A percentile compares a stretch with the other conserved stretches of the same genome.
Conservation (phyloP, 1,284 basidiomycete species). For the Heterobasidion parviporum region DNA sequence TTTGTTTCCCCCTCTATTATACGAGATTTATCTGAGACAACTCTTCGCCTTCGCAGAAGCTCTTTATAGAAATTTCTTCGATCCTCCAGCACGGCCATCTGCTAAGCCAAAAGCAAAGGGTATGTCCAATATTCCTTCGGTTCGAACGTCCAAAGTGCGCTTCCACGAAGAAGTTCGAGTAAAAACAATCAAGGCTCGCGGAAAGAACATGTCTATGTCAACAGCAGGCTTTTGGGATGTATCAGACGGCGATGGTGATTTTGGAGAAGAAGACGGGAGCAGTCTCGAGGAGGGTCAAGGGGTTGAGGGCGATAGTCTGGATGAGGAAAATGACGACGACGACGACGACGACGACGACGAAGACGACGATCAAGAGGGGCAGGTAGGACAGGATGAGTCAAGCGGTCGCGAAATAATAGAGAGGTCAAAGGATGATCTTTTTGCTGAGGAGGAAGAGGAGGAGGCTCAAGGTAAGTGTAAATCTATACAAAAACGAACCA, state of each 20-base stretch:
- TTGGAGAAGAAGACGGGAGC: constrained; percentile 20
- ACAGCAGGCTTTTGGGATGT: constrained; percentile 24
- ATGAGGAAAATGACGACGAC: constrained; percentile 21
- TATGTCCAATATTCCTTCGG: constrained; percentile 11
- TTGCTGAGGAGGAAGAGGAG: constrained; percentile 51
- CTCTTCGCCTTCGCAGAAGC: constrained; percentile 31
- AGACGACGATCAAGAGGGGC: constrained; percentile 1
- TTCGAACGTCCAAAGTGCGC: constrained; percentile 42
- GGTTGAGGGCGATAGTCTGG: constrained; percentile 9
- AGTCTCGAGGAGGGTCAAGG: constrained; percentile 11
- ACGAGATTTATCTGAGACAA: too few relatives aligned
- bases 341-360: constrained; percentile 21
- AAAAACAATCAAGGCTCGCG: constrained; percentile 65
- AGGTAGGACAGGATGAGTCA: constrained; percentile 6
- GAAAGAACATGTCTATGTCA: constrained; percentile 47
- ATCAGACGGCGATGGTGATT: constrained; percentile 29
- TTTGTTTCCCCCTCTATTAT: neutral
- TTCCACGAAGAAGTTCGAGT: constrained; percentile 79
- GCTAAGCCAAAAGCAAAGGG: constrained; percentile 15
- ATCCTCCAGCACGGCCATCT: constrained; percentile 31
- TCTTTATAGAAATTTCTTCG: constrained; percentile 72
- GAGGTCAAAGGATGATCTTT: constrained; percentile 58
- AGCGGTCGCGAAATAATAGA: constrained; percentile 32
- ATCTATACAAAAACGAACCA: too few relatives aligned
- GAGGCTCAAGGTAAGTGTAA: constrained; percentile 26